phyloP scores from a whole-genome alignment of 345 rosid species.

The Acer negundo region DNA sequence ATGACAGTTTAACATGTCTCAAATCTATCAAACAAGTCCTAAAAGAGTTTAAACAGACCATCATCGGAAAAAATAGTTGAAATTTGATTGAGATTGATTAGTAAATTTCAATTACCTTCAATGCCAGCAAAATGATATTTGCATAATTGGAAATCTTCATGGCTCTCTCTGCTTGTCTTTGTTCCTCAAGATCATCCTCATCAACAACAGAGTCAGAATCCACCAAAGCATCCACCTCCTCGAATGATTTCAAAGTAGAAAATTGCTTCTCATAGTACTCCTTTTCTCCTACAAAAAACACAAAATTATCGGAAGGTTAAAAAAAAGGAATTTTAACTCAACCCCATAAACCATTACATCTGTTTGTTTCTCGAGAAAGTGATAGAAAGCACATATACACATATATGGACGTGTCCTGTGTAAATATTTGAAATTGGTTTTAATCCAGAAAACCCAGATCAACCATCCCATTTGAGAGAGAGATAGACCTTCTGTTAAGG shows the following conservation, averaged over 20 bases:
- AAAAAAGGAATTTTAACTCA: not conserved
- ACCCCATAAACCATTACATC: not conserved
- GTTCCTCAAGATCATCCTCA: constrained; percentile 43
- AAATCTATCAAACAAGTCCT: not conserved
- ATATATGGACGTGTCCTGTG: not conserved
- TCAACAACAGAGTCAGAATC: constrained; percentile 26
- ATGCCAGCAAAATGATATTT: constrained; percentile 62
- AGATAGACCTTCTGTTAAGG: constrained; percentile 52
- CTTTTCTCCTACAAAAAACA: constrained; percentile 52
- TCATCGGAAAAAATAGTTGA: not conserved
- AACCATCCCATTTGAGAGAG: not conserved
- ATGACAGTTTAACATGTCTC: not conserved
- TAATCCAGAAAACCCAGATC: not conserved
- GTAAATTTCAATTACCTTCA: constrained; percentile 51
- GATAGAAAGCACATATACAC: not conserved
- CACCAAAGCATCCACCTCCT: constrained; percentile 63
- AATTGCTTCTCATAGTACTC: constrained; percentile 77
- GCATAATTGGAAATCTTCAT: constrained; percentile 84
- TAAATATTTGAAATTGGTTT: not conserved
- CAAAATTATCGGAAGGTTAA: not conserved
- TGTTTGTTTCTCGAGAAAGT: not conserved
- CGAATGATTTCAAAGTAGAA: constrained; percentile 71
- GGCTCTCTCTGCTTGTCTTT: constrained; percentile 59
- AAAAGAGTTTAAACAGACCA: not conserved
- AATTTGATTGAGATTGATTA: constrained; percentile 1